Evolutionary conservation across 2,329 filamentous ascomycete genomes (phyloP), one percentile per base, ranked within the genome.

Genomic region (Talaromyces sp.): DNA sequence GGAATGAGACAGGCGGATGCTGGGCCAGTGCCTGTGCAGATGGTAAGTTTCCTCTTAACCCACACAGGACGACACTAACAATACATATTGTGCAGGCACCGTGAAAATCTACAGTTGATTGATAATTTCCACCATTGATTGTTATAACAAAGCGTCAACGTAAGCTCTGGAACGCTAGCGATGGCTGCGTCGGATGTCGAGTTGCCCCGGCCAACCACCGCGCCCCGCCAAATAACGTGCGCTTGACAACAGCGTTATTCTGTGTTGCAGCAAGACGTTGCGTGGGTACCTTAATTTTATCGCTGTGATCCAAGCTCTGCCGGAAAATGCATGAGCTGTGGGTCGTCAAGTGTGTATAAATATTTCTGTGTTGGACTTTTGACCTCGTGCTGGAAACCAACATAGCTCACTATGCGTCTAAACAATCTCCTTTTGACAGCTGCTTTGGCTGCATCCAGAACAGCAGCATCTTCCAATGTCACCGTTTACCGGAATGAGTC

Each of bases 1-100:
- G 76, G 75, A 79, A 78, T 65, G 74, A 77, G 61, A 72, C 68
- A 52, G 73, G 65, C 6, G 67, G 70, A 8, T 70, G 68, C 57
- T 78, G 76, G 76, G 76, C 75, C 41, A 72, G 68, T 19, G 75
- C 75, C 24, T 77, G 75, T 65, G 74, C 75, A 5, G 73, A 78
- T 69, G 75, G 76, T 78, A 58, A 69, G 65, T 52, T 54, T 46
- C n/a, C 32, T 19, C 13, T 50, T 13, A n/a, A n/a, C 14, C 13
- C 19, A 2, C 10, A 31, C 8, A 24, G 19, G 32, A 4, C 50
- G 29, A 60, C 14, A 24, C 55, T 64, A 54, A 65, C 26, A 6
- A 65, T 29, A 6, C 32, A 26, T 19, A n/a, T 54, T 27, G 21
- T 41, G 17, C 38, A 70, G 68, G 68, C 27, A 66, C 67, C 26